These are phyloP conservation scores for Phytopythium aichiense DNA, from an alignment of 352 stramenopile species.

Conservation along the genomic window DNA sequence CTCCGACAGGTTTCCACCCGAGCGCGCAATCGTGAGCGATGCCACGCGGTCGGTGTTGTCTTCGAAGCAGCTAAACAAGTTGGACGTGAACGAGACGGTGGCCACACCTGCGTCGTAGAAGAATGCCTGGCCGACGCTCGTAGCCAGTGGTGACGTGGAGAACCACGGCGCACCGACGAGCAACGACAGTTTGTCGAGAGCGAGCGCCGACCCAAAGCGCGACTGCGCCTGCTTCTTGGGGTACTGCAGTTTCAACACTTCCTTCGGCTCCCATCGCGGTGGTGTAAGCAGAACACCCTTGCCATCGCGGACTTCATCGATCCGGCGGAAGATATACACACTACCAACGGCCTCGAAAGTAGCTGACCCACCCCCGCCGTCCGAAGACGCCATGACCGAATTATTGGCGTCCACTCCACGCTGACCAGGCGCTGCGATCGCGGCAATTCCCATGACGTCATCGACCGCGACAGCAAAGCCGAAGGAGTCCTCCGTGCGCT, in stretches of 20 bases:
- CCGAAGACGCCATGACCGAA: constrained; percentile 33
- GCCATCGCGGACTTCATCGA: constrained; percentile 60
- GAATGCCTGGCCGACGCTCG: constrained; percentile 51
- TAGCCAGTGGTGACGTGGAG: constrained; percentile 34
- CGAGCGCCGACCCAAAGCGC: constrained; percentile 49
- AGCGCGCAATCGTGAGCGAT: constrained; percentile 54
- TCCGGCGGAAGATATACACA: constrained; percentile 64
- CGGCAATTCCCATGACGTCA: constrained; percentile 69
- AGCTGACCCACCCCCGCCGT: constrained; percentile 15
- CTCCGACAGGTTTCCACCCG: constrained; percentile 33
- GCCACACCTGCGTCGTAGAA: constrained; percentile 59
- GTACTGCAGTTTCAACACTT: constrained; percentile 78
- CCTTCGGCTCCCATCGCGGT: constrained; percentile 64
- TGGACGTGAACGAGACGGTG: constrained; percentile 52
- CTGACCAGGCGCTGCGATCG: constrained; percentile 76
- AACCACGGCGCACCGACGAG: constrained; percentile 56
- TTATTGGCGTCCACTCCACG: constrained; percentile 85
- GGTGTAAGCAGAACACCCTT: constrained; percentile 57
- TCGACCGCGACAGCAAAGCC: constrained; percentile 86
- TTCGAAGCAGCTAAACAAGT: constrained; percentile 60
- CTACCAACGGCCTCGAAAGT: constrained; percentile 46
- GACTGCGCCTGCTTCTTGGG: constrained; percentile 54
- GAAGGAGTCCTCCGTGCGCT: constrained; percentile 81
- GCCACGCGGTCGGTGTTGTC: constrained; percentile 48
- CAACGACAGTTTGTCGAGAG: constrained; percentile 52